Evolutionary conservation across 129 eudicot species (phyloP).

Genomic region (Kitagawia praeruptora): DNA sequence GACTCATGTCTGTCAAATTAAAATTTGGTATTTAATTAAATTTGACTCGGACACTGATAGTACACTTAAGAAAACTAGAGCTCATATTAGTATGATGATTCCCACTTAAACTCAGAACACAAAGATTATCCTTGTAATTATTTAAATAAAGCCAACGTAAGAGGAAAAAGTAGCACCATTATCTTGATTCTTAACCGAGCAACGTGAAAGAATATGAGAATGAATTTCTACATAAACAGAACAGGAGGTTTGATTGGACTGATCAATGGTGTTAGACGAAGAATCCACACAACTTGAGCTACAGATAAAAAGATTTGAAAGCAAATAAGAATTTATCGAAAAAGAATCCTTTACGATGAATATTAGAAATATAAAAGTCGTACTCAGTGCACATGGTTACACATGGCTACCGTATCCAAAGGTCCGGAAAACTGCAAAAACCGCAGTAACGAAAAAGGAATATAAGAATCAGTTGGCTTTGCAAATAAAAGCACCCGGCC

Average conservation of each 20-base stretch:
- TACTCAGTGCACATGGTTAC: background rate
- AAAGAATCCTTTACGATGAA: conserved; percentile 3
- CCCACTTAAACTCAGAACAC: background rate
- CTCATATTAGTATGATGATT: background rate
- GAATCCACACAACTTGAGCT: conserved; percentile 1
- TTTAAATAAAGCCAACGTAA: background rate
- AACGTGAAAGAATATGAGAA: background rate
- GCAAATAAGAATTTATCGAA: background rate
- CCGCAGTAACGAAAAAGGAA: conserved; percentile 2
- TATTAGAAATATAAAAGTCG: background rate
- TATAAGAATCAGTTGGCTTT: background rate
- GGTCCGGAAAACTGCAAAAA: background rate
- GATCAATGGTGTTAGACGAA: background rate
- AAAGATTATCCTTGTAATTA: background rate
- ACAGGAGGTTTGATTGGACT: background rate
- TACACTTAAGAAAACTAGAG: background rate
- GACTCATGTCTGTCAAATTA: background rate
- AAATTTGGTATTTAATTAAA: background rate
- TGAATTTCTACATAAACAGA: background rate
- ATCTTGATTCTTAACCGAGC: background rate
- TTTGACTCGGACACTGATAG: background rate
- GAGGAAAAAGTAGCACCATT: background rate
- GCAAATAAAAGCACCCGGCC: background rate
- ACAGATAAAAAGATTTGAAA: conserved; percentile 3
- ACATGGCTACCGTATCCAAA: background rate